Conservation (phyloP, 139 green algal species). For the Eudorina sp. region DNA sequence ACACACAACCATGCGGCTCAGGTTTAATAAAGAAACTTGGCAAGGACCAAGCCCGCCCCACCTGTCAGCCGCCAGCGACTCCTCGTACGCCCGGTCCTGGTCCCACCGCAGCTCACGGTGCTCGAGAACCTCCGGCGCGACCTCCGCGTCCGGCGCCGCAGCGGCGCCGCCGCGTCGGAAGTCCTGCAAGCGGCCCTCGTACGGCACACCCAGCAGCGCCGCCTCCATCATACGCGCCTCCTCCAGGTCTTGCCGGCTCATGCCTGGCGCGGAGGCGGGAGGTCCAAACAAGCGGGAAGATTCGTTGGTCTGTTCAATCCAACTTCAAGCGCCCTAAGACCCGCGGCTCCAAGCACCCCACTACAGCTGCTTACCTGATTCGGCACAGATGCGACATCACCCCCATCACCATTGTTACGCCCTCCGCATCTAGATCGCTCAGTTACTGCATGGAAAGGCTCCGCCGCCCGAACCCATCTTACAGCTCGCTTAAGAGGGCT, state of each 20-base stretch:
- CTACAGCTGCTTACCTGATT: too few species aligned
- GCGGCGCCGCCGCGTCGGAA: constrained; percentile 6
- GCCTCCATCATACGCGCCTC: constrained; percentile 89
- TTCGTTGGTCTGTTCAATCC: neutral
- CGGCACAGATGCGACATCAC: too few species aligned
- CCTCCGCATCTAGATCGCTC: too few species aligned
- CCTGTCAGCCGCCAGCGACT: constrained; percentile 75
- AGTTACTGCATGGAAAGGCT: too few species aligned
- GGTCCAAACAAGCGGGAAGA: neutral
- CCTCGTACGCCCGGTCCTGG: constrained; percentile 83
- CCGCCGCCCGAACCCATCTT: too few species aligned
- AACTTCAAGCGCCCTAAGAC: neutral
- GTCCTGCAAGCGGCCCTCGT: constrained; percentile 71
- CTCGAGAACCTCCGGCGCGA: constrained; percentile 41
- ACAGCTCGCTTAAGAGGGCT: too few species aligned
- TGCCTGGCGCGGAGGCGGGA: neutral
- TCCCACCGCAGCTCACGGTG: constrained; percentile 70
- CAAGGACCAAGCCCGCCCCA: constrained; percentile 39
- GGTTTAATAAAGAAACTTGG: too few species aligned
- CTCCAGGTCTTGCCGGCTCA: constrained; percentile 64
- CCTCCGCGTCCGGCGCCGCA: neutral
- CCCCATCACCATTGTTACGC: too few species aligned
- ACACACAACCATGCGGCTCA: too few species aligned
- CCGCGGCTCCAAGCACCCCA: too few species aligned
- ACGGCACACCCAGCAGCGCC: constrained; percentile 85